phyloP scores from a whole-genome alignment of 2,329 filamentous ascomycete species.

The Magnaporthiopsis rhizophila region DNA sequence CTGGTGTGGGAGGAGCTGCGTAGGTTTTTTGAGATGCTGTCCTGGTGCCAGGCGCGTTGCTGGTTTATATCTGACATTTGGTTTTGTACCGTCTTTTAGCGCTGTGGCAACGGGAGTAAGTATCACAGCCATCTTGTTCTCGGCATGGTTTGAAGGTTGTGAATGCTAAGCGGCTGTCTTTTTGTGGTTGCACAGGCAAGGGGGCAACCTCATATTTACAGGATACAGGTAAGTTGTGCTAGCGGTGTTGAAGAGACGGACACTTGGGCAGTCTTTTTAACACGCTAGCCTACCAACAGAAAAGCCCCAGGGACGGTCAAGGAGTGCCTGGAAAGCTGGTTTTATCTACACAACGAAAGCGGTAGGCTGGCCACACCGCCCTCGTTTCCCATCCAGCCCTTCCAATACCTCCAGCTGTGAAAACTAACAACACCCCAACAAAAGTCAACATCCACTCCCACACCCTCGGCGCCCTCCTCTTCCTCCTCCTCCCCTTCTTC shows the following conservation, averaged over 20 bases:
- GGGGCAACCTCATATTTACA: slow-evolving; percentile 27
- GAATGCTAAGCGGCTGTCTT: too few species aligned
- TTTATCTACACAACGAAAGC: slow-evolving; percentile 21
- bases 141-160: too few species aligned
- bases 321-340: slow-evolving; percentile 18
- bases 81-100: not conserved
- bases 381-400: not conserved
- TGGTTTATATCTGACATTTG: not conserved
- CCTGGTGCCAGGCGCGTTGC: not conserved
- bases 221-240: slow-evolving; percentile 20
- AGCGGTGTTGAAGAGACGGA: too few species aligned
- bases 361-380: slow-evolving; percentile 11
- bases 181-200: slow-evolving; percentile 15
- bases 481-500: slow-evolving; percentile 27
- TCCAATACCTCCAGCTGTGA: too few species aligned
- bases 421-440: not conserved
- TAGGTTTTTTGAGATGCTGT: not conserved
- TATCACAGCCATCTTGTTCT: not conserved
- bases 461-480: slow-evolving; percentile 30
- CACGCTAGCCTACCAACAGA: slow-evolving; percentile 10
- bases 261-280: not conserved
- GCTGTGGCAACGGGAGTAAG: slow-evolving; percentile 11
- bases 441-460: slow-evolving; percentile 39
- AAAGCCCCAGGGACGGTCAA: slow-evolving; percentile 16
- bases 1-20: slow-evolving; percentile 6